Evolutionary conservation across 1,139 yeast species (phyloP).

Genomic region (Geotrichum europaeum): DNA sequence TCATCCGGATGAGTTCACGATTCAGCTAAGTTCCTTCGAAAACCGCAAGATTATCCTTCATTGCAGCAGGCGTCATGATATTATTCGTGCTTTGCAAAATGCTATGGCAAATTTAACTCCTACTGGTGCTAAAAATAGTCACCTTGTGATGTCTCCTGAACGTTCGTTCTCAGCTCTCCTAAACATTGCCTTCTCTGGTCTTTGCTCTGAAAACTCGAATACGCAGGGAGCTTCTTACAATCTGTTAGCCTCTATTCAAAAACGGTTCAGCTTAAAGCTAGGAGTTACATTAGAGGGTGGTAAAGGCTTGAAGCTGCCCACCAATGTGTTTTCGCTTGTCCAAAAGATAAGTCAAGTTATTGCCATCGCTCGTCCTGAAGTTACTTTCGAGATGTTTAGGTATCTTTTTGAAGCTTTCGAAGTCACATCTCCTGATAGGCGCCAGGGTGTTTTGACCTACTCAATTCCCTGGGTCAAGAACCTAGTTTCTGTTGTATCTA

Average conservation of each 20-base stretch:
- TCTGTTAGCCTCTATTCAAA: constrained; percentile 57
- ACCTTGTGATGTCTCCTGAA: constrained; percentile 4
- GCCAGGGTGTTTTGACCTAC: constrained; percentile 46
- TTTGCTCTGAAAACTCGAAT: constrained; percentile 52
- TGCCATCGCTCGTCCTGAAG: constrained; percentile 52
- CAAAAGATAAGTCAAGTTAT: constrained; percentile 53
- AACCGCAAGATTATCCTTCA: constrained; percentile 20
- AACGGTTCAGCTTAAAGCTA: constrained; percentile 54
- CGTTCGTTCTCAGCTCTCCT: constrained; percentile 35
- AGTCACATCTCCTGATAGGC: constrained; percentile 36
- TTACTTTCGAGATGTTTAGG: constrained; percentile 56
- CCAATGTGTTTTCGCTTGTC: constrained; percentile 61
- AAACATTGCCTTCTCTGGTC: constrained; percentile 62
- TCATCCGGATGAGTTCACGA: constrained; percentile 51
- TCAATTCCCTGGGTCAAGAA: constrained; percentile 77
- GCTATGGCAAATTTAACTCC: constrained; percentile 23
- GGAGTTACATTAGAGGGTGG: constrained; percentile 36
- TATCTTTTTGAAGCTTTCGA: constrained; percentile 58
- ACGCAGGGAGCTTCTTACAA: constrained; percentile 61
- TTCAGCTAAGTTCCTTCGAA: constrained; percentile 36
- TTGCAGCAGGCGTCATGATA: constrained; percentile 23
- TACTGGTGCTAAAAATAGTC: background rate
- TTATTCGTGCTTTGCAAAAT: constrained; percentile 27
- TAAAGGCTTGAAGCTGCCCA: constrained; percentile 63
- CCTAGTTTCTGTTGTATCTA: constrained; percentile 47